These are phyloP conservation scores for Plantago rigida DNA, from an alignment of 305 asterid genomes.

Conservation along the genomic window DNA sequence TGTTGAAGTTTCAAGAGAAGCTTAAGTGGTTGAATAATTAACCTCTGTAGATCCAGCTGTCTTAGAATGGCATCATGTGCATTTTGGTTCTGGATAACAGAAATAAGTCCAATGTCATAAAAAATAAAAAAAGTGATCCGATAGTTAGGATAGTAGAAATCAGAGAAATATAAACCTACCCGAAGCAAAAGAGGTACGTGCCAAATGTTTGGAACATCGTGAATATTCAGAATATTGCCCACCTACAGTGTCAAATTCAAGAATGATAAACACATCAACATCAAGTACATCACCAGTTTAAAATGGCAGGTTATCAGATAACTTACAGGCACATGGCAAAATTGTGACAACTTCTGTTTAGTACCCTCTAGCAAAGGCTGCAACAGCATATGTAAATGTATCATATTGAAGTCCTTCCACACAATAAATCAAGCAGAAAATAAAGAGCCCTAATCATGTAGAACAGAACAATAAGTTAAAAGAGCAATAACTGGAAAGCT, in stretches of 20 bases:
- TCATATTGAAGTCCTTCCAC: conserved; percentile 8
- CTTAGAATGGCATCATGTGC: conserved; percentile 69
- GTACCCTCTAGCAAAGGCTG: conserved; percentile 82
- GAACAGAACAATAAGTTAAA: not conserved
- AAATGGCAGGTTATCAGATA: conserved; percentile 14
- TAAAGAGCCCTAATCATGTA: not conserved
- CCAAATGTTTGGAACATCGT: conserved; percentile 93
- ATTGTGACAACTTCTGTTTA: conserved; percentile 74
- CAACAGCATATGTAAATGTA: conserved; percentile 24
- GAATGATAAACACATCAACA: not conserved
- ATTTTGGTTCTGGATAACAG: conserved; percentile 54
- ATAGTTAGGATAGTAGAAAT: not conserved
- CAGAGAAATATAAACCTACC: conserved; percentile 40
- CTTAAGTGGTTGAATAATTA: conserved; percentile 21
- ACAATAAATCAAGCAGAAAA: not conserved
- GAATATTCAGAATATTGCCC: conserved; percentile 67
- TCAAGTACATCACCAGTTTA: not conserved
- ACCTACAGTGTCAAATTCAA: conserved; percentile 31
- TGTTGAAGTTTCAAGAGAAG: conserved; percentile 7
- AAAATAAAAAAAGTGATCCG: not conserved
- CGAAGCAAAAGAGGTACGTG: conserved; percentile 73
- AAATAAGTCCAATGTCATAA: conserved; percentile 23
- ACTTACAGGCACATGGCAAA: conserved; percentile 85
- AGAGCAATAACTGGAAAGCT: no score
- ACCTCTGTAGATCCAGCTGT: conserved; percentile 62